Conservation (phyloP, 164 flowering plant species). For the Houttuynia cordata region DNA sequence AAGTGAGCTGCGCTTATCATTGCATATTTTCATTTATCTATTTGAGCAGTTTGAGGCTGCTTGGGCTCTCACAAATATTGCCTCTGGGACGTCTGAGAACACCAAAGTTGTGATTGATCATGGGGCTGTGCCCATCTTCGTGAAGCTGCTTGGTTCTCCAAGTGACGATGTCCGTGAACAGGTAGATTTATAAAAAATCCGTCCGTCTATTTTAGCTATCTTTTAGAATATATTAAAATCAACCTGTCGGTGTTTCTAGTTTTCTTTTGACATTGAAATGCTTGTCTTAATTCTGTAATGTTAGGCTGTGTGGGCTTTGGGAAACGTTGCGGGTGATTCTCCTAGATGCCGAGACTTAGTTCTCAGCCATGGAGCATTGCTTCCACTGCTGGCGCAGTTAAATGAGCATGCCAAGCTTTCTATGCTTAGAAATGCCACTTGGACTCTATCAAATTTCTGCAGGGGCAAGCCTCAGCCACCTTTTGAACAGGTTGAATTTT, state of each 20-base stretch:
- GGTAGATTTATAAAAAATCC: slow-evolving; percentile 22
- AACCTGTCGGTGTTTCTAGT: not conserved
- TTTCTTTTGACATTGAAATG: no score
- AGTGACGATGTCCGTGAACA: slow-evolving; percentile 87
- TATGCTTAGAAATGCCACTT: slow-evolving; percentile 72
- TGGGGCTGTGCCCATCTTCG: slow-evolving; percentile 78
- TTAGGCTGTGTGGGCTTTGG: slow-evolving; percentile 80
- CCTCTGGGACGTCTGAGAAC: slow-evolving; percentile 85
- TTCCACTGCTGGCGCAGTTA: slow-evolving; percentile 50
- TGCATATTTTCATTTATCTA: not conserved
- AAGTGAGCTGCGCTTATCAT: not conserved
- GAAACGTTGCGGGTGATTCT: slow-evolving; percentile 79
- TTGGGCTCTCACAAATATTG: slow-evolving; percentile 89
- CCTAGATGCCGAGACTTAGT: slow-evolving; percentile 67
- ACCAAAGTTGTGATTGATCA: slow-evolving; percentile 70
- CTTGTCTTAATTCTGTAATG: not conserved
- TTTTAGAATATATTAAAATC: not conserved
- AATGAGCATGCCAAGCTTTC: slow-evolving; percentile 69
- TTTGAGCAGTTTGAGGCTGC: slow-evolving; percentile 64
- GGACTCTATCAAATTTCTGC: slow-evolving; percentile 74
- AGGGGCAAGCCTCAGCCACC: slow-evolving; percentile 73
- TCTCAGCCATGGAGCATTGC: slow-evolving; percentile 49
- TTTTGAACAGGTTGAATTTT: slow-evolving; percentile 50
- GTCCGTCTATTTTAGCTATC: not conserved
- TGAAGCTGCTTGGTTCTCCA: slow-evolving; percentile 59